Evolutionary conservation across 805 yeast species (phyloP).

Genomic region (Kodamaea sagamina): DNA sequence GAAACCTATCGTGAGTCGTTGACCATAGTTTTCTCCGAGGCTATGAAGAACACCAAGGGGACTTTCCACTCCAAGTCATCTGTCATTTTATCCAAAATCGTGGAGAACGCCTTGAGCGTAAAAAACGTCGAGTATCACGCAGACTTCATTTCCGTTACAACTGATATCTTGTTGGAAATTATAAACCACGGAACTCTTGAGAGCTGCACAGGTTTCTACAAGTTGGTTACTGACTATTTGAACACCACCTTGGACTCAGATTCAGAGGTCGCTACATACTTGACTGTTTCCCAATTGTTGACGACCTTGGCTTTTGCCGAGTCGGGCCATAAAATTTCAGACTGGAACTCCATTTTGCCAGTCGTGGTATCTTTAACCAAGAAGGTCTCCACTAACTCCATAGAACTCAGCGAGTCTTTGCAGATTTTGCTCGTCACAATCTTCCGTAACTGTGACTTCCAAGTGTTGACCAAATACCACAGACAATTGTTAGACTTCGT

Average conservation of each 20-base stretch:
- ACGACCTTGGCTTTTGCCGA: conserved; percentile 61
- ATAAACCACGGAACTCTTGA: conserved; percentile 55
- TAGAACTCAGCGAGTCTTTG: conserved; percentile 27
- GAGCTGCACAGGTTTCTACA: conserved; percentile 48
- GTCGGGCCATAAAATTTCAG: conserved; percentile 62
- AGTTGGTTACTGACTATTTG: conserved; percentile 26
- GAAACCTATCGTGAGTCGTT: conserved; percentile 58
- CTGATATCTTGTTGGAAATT: conserved; percentile 58
- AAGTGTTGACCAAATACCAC: conserved; percentile 49
- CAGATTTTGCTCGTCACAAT: conserved; percentile 51
- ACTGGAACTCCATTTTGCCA: conserved; percentile 47
- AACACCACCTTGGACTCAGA: conserved; percentile 15
- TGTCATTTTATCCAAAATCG: conserved; percentile 47
- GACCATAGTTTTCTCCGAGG: conserved; percentile 64
- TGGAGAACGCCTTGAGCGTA: conserved; percentile 33
- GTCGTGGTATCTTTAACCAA: conserved; percentile 24
- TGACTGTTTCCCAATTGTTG: conserved; percentile 39
- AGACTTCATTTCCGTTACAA: conserved; percentile 35
- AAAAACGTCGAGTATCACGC: conserved; percentile 10
- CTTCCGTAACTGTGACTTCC: conserved; percentile 56
- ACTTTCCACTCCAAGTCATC: conserved; percentile 74
- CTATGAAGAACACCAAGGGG: conserved; percentile 70
- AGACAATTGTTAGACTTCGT: conserved; percentile 44
- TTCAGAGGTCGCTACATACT: conserved; percentile 9
- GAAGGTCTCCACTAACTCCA: conserved; percentile 15